Conservation (phyloP, 2,329 filamentous ascomycete genomes). For the Elsinoe arachidis region DNA sequence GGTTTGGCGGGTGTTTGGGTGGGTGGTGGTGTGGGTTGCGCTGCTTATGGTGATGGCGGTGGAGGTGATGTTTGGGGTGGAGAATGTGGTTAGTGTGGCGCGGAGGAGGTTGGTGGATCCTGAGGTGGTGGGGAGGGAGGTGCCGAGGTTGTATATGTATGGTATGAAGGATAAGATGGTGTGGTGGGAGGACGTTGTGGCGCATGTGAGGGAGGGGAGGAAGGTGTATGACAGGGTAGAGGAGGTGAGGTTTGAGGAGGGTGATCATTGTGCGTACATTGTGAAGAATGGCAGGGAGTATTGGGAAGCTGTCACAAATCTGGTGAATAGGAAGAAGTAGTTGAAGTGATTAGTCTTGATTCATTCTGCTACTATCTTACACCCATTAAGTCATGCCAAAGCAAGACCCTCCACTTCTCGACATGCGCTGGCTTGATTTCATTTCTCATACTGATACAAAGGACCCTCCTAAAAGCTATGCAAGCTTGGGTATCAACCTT, state of each 20-base stretch:
- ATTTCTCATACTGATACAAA: background rate
- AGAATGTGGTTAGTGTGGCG: conserved; percentile 7
- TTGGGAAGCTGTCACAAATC: conserved; percentile 36
- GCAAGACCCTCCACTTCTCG: background rate
- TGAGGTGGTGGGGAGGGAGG: conserved; percentile 10
- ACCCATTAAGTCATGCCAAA: conserved; percentile 12
- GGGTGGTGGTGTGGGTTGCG: background rate
- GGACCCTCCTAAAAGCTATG: background rate
- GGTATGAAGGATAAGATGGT: conserved; percentile 52
- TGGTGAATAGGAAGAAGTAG: background rate
- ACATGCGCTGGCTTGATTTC: background rate
- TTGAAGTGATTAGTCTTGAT: background rate
- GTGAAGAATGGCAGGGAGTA: conserved; percentile 48
- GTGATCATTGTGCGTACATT: conserved; percentile 55
- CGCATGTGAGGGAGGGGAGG: conserved; percentile 42
- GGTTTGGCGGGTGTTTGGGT: conserved; percentile 16
- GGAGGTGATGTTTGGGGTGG: conserved; percentile 10
- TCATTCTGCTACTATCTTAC: background rate
- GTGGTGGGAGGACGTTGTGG: conserved; percentile 46
- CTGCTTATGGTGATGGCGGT: conserved; percentile 7
- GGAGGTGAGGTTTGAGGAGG: conserved; percentile 48
- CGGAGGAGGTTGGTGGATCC: conserved; percentile 15
- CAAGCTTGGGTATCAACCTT: background rate
- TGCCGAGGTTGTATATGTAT: conserved; percentile 48
- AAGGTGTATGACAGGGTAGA: conserved; percentile 43